Percentiles rank a stretch among this genome's conserved stretches.
These are phyloP conservation scores for Botrytis cinerea DNA, from an alignment of 2,329 filamentous ascomycete genomes.

Conservation along the genomic window DNA sequence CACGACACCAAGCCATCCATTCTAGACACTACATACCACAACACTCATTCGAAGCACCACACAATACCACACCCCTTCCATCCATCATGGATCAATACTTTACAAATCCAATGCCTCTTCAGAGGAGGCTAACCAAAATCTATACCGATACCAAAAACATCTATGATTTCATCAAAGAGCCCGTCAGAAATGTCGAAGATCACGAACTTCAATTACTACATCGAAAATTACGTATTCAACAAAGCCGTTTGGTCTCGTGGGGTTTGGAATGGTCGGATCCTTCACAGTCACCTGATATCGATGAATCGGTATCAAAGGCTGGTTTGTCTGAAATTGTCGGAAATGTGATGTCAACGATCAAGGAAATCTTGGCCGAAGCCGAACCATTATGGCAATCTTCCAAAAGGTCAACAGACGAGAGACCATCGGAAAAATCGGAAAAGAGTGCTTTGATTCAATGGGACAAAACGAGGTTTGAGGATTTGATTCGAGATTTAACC, in stretches of 20 bases:
- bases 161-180: conserved; percentile 69
- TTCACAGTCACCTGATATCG: conserved; percentile 66
- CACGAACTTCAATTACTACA: conserved; percentile 72
- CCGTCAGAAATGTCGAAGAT: conserved; percentile 62
- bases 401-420: conserved; percentile 45
- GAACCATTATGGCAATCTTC: conserved; percentile 70
- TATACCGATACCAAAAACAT: conserved; percentile 82
- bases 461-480: conserved; percentile 73
- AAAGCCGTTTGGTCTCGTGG: conserved; percentile 74
- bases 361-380: conserved; percentile 75
- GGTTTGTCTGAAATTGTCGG: conserved; percentile 76
- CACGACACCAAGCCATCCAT: neutral
- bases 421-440: conserved; percentile 41
- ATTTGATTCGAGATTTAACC: conserved; percentile 72
- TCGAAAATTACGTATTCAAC: conserved; percentile 74
- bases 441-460: conserved; percentile 61
- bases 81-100: conserved; percentile 38
- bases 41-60: too few relatives aligned
- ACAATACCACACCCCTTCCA: neutral
- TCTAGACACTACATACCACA: neutral
- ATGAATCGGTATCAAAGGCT: conserved; percentile 68
- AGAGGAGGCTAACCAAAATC: conserved; percentile 67
- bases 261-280: conserved; percentile 80
- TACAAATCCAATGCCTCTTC: conserved; percentile 48
- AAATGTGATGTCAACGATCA: conserved; percentile 78